A percentile compares a stretch with the other conserved stretches of the same genome.
phyloP scores from a whole-genome alignment of 1,139 yeast genomes.

The Yamadazyma siamensis region DNA sequence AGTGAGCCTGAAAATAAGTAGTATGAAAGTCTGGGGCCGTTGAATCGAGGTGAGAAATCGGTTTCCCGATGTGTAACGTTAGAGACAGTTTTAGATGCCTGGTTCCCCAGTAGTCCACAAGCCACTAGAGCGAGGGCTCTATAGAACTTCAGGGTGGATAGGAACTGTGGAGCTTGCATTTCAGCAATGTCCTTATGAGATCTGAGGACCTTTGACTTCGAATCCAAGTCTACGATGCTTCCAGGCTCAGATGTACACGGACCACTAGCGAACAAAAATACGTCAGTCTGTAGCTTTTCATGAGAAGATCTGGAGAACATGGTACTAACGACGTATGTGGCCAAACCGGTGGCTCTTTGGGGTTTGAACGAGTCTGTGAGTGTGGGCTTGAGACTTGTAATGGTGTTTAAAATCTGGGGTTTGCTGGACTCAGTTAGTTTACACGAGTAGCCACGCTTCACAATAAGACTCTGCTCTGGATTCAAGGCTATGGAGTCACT shows the following conservation, averaged over 20 bases:
- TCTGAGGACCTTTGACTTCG: constrained; percentile 18
- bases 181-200: constrained; percentile 35
- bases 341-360: constrained; percentile 30
- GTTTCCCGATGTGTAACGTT: constrained; percentile 23
- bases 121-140: constrained; percentile 27
- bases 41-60: constrained; percentile 17
- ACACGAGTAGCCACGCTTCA: constrained; percentile 4
- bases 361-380: constrained; percentile 27
- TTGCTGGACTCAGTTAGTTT: constrained; percentile 3
- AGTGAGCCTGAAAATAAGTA: constrained; percentile 34
- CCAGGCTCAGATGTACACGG: constrained; percentile 39
- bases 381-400: constrained; percentile 21
- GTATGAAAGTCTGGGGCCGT: constrained; percentile 27
- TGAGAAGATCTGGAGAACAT: constrained; percentile 19
- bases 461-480: constrained; percentile 12
- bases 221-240: constrained; percentile 18
- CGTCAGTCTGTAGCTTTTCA: constrained; percentile 22
- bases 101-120: constrained; percentile 25
- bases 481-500: neutral
- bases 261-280: constrained; percentile 30
- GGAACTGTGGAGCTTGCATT: constrained; percentile 24
- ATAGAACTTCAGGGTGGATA: constrained; percentile 27
- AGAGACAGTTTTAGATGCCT: constrained; percentile 17
- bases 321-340: constrained; percentile 22
- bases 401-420: constrained; percentile 9